Base-by-base conservation (phyloP, 441 rosid genomes). In the Erodium texanum region DNA sequence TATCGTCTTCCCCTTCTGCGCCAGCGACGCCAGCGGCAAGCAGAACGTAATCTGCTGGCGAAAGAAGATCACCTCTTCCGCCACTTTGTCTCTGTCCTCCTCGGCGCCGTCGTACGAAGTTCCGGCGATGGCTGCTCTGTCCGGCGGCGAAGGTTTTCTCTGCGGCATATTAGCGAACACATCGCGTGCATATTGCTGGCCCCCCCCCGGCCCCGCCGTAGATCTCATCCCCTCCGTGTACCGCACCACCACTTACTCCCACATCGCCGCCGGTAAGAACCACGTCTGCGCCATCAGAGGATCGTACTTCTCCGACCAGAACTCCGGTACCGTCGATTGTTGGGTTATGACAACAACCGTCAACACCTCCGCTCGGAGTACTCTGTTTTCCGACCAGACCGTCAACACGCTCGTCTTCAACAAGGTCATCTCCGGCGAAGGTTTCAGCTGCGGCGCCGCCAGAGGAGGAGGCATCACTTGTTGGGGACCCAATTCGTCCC, bases 201-300 rank as follows among this genome's bases (percentile, higher is more conserved):
- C 84, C 66, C 74, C 81, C 1, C 15, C 75, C 43, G 81, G 72
- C 11, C 74, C 85, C 48, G 87, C 84, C 73, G 62, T 58, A 56
- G 80, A 86, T 86, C 95, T 92, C 18, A 86, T 87, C 48, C 98
- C 92, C 75, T 64, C 78, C 1, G 41, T 72, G 67, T 86, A 78
- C 76, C 71, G 61, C 48, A 79, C 75, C 67, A 87, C 78, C 36
- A 76, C 91, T 72, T 89, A 89, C 78, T 87, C 86, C 32, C 76
- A 85, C 66, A 82, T 92, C 5, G 95, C 98, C 62, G 84, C 95
- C 14, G 95, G 96, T 16, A 83, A 80, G 67, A 79, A 69, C 29
- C 98, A 92, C 69, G 95, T 76, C 32, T 89, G 96, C 74, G 98
- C 93, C 24, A 75, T 88, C 68, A 75, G 93, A 80, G 98, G 98